Evolutionary conservation across 805 yeast genomes (phyloP).

Genomic region (Metschnikowia chrysomelidarum): DNA sequence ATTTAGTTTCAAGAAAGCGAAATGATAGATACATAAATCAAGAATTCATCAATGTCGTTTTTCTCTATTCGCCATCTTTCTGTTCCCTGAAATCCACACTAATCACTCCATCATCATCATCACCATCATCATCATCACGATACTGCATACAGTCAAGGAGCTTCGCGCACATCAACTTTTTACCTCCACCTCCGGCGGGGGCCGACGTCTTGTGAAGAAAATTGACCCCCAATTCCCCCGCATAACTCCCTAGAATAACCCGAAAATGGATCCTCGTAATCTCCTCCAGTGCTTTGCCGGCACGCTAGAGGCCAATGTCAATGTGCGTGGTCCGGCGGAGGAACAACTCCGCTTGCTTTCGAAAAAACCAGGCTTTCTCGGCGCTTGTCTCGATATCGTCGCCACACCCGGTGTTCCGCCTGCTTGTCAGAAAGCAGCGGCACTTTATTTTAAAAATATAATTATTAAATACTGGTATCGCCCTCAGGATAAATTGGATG

Average conservation of each 20-base stretch:
- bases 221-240: too few species aligned
- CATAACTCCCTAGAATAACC: neutral
- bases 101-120: neutral
- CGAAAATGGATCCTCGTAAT: slow-evolving; percentile 61
- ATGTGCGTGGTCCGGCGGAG: slow-evolving; percentile 68
- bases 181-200: too few species aligned
- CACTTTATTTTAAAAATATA: slow-evolving; percentile 79
- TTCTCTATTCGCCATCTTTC: too few species aligned
- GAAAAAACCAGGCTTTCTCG: slow-evolving; percentile 66
- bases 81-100: too few species aligned
- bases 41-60: too few species aligned
- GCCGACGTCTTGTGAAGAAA: too few species aligned
- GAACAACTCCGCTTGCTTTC: slow-evolving; percentile 57
- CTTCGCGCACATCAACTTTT: too few species aligned
- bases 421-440: slow-evolving; percentile 66
- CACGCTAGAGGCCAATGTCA: slow-evolving; percentile 67
- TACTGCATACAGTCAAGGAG: too few species aligned
- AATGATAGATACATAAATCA: too few species aligned
- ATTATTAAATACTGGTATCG: slow-evolving; percentile 60
- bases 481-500: slow-evolving; percentile 42
- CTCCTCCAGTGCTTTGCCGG: slow-evolving; percentile 77
- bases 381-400: slow-evolving; percentile 78
- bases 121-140: neutral
- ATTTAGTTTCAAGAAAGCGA: too few species aligned
- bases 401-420: slow-evolving; percentile 38